Percentiles rank a stretch among this genome's conserved stretches.
Evolutionary conservation across 768 basidiomycete species (phyloP).

Genomic region (Tylopilus subfusipes): DNA sequence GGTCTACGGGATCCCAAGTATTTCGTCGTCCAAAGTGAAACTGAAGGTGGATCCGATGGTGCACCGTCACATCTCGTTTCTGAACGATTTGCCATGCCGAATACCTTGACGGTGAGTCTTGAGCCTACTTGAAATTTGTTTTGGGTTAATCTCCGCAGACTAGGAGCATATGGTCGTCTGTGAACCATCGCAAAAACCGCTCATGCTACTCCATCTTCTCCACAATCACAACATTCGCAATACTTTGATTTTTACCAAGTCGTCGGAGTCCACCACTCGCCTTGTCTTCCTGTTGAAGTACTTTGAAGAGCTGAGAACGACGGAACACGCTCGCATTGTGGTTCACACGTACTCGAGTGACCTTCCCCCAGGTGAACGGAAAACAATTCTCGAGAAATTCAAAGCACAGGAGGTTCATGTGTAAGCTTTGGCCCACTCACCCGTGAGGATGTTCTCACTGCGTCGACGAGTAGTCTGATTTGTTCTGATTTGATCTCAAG

Average conservation of each 20-base stretch:
- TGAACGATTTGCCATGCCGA: slow-evolving; percentile 81
- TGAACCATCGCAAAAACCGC: slow-evolving; percentile 76
- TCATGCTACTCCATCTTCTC: slow-evolving; percentile 85
- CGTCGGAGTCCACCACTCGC: slow-evolving; percentile 82
- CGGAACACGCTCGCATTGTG: slow-evolving; percentile 32
- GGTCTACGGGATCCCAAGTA: slow-evolving; percentile 79
- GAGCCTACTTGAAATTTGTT: neutral
- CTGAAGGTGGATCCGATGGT: slow-evolving; percentile 32
- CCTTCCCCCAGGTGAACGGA: slow-evolving; percentile 68
- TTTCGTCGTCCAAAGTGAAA: slow-evolving; percentile 69
- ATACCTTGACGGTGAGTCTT: slow-evolving; percentile 60
- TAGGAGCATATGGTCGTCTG: slow-evolving; percentile 89
- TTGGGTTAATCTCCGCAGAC: slow-evolving; percentile 2
- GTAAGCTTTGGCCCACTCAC: slow-evolving; percentile 42
- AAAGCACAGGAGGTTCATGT: slow-evolving; percentile 77
- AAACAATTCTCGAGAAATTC: slow-evolving; percentile 74
- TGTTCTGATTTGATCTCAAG: slow-evolving; percentile 96
- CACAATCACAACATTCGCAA: slow-evolving; percentile 57
- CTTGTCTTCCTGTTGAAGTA: slow-evolving; percentile 79
- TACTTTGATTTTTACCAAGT: slow-evolving; percentile 95
- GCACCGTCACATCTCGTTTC: slow-evolving; percentile 54
- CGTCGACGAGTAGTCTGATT: slow-evolving; percentile 59
- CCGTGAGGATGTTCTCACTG: neutral
- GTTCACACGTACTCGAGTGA: slow-evolving; percentile 87
- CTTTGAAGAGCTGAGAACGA: slow-evolving; percentile 56